Evolutionary conservation across 1,284 basidiomycete species (phyloP), one percentile per base, ranked within the genome.

Genomic region (Chalciporus piperatoides): DNA sequence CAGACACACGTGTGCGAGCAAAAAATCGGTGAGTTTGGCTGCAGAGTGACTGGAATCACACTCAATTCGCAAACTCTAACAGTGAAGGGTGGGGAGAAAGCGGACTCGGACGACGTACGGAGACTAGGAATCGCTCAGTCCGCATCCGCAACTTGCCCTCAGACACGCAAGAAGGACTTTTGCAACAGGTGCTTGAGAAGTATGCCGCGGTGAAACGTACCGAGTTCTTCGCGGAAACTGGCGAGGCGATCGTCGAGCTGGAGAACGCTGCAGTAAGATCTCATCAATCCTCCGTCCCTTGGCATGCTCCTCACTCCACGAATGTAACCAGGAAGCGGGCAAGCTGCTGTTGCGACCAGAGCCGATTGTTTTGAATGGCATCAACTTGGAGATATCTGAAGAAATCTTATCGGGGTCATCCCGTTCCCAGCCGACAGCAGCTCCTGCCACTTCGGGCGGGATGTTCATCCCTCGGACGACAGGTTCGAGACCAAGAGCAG

Each of bases 141-240:
- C 81, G 84, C 21, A 72, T 97, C 37, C 80, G 76, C 30, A 84
- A 85, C 41, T 74, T 97, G n/a, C 90, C 90, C 2, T 59, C 77
- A 3, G 77, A 71, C 10, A 78, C 82, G 1, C 90, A 95, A 62
- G 94, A 97, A 65, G 93, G 88, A 0, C 72, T 97, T 1, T 68
- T 97, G 19, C 94, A 97, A 60, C 94, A 97, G 72, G 72, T 74
- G 0, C 71, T 97, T 6, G 90, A 93, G 65, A 94, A 92, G 68
- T 68, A 87, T 39, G 80, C 80, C 0, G 68, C 73, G 4, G 82
- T 97, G 24, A 83, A 79, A 47, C 79, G 88, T 1, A 77, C 96
- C 0, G 90, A 93, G 60, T 75, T 95, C 1, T 87, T 91, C 57
- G 66, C 71, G 7, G 79, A 82, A 46, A 70, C 68, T 40, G 71